Base-by-base conservation (phyloP, 208 protist species). In the Angomonas deanei region DNA sequence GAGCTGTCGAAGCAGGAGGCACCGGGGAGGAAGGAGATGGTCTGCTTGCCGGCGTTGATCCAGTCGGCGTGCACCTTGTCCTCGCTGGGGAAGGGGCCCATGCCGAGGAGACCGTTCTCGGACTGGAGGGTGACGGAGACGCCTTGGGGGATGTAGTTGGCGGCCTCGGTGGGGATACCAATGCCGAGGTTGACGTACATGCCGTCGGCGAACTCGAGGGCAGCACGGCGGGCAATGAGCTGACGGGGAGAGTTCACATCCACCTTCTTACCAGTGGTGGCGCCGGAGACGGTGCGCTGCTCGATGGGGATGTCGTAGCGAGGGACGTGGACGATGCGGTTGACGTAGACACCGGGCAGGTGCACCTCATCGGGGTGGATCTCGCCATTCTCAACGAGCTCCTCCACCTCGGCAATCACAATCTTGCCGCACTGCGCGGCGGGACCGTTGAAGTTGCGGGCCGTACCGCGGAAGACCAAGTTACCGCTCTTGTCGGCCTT, bases 1-100 rank as follows among this genome's bases (percentile, higher is more conserved):
- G 81, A 68, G 53, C 80, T 92, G 59, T 87, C 85, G 76, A 99
- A 99, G 70, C 93, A 89, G 10, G 93, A 72, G 0, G 92, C 87
- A 21, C 97, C 97, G 23, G 96, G 94, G 28, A 99, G 71, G 26
- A 88, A 93, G 0, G 96, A 98, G 27, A 99, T 94, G 4, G 97
- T 98, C 78, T 99, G 92, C 72, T 98, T 98, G 46, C 96, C 95
- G 6, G 97, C 97, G 68, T 99, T 99, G 64, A 98, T 98, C 48
- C 97, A 81, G 77, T 99, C 97, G 3, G 93, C 50, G 69, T 97
- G 88, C 23, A 97, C 85, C 68, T 97, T 60, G 46, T 91, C 86
- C 13, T 76, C 52, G 26, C 70, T 60, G 17, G 97, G 97, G 81
- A 92, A 98, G 50, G 95, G 96, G 1, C 96, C 96, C 76, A 97